phyloP scores from a whole-genome alignment of 164 flowering plant genomes.

The Annona squamosa region DNA sequence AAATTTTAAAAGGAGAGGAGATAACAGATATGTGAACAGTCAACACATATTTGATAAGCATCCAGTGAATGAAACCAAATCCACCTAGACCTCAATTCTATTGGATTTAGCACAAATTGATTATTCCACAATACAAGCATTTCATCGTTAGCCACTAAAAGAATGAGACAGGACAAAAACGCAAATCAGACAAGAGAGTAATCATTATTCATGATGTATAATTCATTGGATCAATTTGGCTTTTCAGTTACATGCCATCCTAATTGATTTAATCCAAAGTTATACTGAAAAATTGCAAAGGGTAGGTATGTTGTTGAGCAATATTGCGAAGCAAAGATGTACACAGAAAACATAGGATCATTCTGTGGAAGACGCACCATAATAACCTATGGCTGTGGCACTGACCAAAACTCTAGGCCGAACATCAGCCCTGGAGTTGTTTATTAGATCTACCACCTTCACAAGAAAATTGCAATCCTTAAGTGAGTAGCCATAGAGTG shows the following conservation, averaged over 20 bases:
- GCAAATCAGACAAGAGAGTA: too few species aligned
- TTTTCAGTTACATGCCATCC: neutral
- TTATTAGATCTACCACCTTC: constrained; percentile 80
- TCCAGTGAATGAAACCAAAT: too few species aligned
- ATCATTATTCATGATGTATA: too few species aligned
- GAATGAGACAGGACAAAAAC: too few species aligned
- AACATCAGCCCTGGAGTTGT: constrained; percentile 35
- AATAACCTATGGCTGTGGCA: constrained; percentile 95
- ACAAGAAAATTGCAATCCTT: constrained; percentile 16
- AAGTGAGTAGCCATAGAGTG: neutral
- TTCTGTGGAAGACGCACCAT: constrained; percentile 46
- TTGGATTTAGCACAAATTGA: too few species aligned
- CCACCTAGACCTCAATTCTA: too few species aligned
- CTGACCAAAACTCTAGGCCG: constrained; percentile 79
- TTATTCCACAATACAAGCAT: too few species aligned
- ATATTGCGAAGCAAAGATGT: neutral
- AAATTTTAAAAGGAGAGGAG: too few species aligned
- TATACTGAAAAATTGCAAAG: neutral
- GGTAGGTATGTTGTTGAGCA: neutral
- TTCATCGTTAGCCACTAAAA: too few species aligned
- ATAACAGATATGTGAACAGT: too few species aligned
- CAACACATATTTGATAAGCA: too few species aligned
- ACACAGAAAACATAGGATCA: neutral
- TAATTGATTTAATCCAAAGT: neutral
- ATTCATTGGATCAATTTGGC: too few species aligned